These are phyloP conservation scores for Themeda triandra DNA, from an alignment of 176 grass and related monocot genomes.

Conservation along the genomic window DNA sequence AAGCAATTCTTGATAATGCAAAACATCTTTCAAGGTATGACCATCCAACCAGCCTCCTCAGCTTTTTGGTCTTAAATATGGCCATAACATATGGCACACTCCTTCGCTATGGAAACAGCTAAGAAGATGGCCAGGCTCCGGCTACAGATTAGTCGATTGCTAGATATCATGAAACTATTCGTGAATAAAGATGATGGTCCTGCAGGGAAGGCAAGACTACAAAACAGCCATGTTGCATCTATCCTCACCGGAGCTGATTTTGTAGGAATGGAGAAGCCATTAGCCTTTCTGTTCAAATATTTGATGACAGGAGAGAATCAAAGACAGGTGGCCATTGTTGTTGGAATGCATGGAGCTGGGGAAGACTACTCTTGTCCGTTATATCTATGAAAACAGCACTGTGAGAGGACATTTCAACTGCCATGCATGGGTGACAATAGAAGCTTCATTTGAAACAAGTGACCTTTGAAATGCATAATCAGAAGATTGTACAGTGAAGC, in stretches of 20 bases:
- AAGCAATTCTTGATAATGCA: not conserved
- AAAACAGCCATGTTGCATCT: not conserved
- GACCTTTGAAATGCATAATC: not conserved
- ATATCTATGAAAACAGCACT: not conserved
- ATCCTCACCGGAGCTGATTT: not conserved
- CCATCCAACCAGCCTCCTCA: not conserved
- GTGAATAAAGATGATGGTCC: not conserved
- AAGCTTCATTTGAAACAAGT: not conserved
- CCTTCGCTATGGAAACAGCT: not conserved
- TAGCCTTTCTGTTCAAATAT: not conserved
- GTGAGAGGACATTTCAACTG: not conserved
- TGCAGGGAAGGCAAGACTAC: not conserved
- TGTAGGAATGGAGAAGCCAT: not conserved
- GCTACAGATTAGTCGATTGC: not conserved
- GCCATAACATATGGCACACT: not conserved
- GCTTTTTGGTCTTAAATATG: not conserved
- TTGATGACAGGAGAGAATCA: not conserved
- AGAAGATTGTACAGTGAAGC: not conserved
- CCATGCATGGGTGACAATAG: not conserved
- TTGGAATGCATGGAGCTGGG: not conserved
- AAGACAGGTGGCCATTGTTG: not conserved
- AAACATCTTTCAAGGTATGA: not conserved
- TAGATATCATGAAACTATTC: not conserved
- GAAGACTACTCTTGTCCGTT: not conserved
- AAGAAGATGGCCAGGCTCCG: not conserved